Percentiles rank a stretch among this genome's conserved stretches.
phyloP scores from a whole-genome alignment of 1,284 basidiomycete genomes.

The Apiotrichum sp. region DNA sequence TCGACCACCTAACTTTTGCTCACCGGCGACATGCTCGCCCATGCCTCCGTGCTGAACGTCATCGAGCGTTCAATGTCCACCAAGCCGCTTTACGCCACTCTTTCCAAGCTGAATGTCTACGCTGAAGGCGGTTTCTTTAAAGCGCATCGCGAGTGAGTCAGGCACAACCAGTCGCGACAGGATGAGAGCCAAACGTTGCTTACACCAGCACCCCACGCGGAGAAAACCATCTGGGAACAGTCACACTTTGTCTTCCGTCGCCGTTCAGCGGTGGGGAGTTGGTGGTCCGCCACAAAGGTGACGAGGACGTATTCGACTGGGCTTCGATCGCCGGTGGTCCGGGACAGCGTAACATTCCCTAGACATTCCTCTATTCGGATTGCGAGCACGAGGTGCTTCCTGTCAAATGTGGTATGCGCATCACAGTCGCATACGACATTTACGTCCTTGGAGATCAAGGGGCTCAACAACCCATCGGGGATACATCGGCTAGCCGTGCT shows the following conservation, averaged over 20 bases:
- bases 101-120: constrained; percentile 20
- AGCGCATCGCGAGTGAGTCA: constrained; percentile 19
- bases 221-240: constrained; percentile 13
- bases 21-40: constrained; percentile 9
- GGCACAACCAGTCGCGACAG: constrained; percentile 7
- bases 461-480: no score
- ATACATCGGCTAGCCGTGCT: no score
- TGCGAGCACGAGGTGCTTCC: constrained; percentile 50
- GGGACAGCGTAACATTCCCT: constrained; percentile 4
- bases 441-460: constrained; percentile 21
- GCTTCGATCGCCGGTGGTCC: neutral
- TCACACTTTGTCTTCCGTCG: constrained; percentile 21
- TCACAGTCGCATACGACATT: constrained; percentile 47
- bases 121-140: constrained; percentile 20
- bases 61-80: constrained; percentile 1
- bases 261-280: constrained; percentile 20
- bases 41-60: constrained; percentile 3
- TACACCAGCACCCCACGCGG: neutral
- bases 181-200: no score
- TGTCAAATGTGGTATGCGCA: constrained; percentile 47
- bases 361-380: constrained; percentile 46
- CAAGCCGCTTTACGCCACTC: constrained; percentile 1
- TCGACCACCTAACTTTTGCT: constrained; percentile 19
- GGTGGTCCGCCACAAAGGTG: constrained; percentile 12
- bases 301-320: constrained; percentile 13